Evolutionary conservation across 371 early-diverging fungal species (phyloP).

Genomic region (Mucor racemosus): DNA sequence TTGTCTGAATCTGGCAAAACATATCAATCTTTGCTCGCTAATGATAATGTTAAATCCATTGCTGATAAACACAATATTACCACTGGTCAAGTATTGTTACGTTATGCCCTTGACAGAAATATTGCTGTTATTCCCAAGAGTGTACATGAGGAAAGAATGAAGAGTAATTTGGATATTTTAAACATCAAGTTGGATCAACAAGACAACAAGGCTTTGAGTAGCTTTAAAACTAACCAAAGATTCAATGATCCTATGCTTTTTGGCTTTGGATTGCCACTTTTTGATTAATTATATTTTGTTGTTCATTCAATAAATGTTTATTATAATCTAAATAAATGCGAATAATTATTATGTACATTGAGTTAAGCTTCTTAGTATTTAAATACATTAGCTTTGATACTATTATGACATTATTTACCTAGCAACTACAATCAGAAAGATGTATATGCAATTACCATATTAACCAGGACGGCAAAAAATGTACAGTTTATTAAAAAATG

Average conservation of each 20-base stretch:
- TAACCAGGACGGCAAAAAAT: too few species aligned
- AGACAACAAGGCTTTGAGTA: conserved; percentile 29
- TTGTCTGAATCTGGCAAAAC: conserved; percentile 51
- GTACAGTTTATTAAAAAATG: too few species aligned
- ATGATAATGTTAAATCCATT: conserved; percentile 35
- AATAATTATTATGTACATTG: too few species aligned
- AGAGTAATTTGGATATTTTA: conserved; percentile 41
- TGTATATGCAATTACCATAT: too few species aligned
- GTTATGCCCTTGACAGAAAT: conserved; percentile 64
- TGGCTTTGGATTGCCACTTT: conserved; percentile 43
- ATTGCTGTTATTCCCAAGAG: conserved; percentile 73
- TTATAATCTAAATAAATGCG: too few species aligned
- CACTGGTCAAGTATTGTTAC: conserved; percentile 47
- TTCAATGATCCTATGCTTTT: conserved; percentile 37
- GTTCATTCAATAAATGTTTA: neutral
- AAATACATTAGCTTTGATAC: too few species aligned
- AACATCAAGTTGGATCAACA: conserved; percentile 36
- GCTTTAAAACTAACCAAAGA: conserved; percentile 28
- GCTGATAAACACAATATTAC: conserved; percentile 28
- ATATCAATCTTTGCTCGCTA: conserved; percentile 37
- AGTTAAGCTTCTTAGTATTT: too few species aligned
- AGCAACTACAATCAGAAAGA: too few species aligned
- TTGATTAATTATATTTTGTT: conserved; percentile 28
- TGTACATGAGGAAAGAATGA: conserved; percentile 53
- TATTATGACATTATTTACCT: too few species aligned